These are phyloP conservation scores for Cinnamomum micranthum DNA, from an alignment of 164 flowering plant species.

Conservation along the genomic window DNA sequence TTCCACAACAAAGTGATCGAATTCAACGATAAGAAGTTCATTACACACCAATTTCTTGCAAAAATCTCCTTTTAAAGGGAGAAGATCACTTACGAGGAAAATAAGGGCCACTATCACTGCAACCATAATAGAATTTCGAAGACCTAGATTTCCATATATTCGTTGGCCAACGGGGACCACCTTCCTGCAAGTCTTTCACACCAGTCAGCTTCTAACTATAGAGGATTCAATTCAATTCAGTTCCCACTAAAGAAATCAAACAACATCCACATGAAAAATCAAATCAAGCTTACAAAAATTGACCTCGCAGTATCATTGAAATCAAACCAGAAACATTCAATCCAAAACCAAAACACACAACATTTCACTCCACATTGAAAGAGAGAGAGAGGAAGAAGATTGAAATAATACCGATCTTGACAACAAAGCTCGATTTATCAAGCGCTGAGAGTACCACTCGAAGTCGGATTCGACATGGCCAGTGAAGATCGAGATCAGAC, in stretches of 20 bases:
- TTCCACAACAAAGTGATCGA: neutral
- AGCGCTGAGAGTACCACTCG: conserved; percentile 76
- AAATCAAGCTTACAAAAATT: neutral
- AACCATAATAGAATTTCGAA: conserved; percentile 63
- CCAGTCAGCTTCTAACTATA: neutral
- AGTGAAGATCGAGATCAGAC: conserved; percentile 74
- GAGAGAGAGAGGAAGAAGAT: neutral
- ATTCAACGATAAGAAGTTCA: neutral
- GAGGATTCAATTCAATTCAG: neutral
- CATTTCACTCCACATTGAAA: neutral
- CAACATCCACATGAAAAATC: neutral
- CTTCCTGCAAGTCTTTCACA: conserved; percentile 17
- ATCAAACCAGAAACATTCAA: neutral
- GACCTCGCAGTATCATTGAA: too few relatives aligned
- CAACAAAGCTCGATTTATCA: conserved; percentile 31
- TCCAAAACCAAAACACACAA: neutral
- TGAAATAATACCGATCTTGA: conserved; percentile 17
- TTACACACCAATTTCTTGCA: neutral
- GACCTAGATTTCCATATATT: conserved; percentile 84
- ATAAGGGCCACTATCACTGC: conserved; percentile 64
- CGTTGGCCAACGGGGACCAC: conserved; percentile 36
- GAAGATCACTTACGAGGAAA: conserved; percentile 61
- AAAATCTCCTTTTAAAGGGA: neutral
- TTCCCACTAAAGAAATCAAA: too few relatives aligned
- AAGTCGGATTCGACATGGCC: conserved; percentile 81